Evolutionary conservation across 768 basidiomycete genomes (phyloP).

Genomic region (Trichaptum fuscoviolaceum): DNA sequence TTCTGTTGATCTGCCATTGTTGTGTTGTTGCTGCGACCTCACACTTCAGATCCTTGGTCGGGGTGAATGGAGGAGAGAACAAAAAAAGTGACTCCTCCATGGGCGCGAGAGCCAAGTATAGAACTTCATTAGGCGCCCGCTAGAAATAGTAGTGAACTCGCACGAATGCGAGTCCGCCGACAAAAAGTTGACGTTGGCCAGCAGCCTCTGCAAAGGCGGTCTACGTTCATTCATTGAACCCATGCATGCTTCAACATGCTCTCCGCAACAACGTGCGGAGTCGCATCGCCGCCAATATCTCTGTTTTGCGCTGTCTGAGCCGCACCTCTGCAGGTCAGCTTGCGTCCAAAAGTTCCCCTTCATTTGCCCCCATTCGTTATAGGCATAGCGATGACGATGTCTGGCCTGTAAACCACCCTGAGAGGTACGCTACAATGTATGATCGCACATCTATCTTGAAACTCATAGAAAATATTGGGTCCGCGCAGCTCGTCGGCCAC

Average conservation of each 20-base stretch:
- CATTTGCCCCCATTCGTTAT: not conserved
- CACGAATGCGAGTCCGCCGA: not conserved
- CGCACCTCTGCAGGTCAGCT: conserved; percentile 40
- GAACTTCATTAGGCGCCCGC: not conserved
- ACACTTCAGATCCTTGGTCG: conserved; percentile 81
- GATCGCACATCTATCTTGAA: not conserved
- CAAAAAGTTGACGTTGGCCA: not conserved
- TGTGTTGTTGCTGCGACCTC: conserved; percentile 53
- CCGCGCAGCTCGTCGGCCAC: too few relatives aligned
- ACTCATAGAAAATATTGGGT: not conserved
- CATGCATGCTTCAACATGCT: conserved; percentile 41
- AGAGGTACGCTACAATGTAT: not conserved
- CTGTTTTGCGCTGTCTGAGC: conserved; percentile 34
- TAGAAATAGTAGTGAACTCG: not conserved
- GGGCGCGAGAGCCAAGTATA: not conserved
- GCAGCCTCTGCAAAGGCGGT: not conserved
- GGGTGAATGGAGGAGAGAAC: conserved; percentile 5
- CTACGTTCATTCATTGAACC: conserved; percentile 9
- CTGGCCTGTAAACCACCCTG: not conserved
- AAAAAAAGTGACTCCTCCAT: not conserved
- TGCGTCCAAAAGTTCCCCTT: not conserved
- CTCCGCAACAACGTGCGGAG: conserved; percentile 12
- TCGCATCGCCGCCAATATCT: conserved; percentile 6
- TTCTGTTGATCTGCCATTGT: conserved; percentile 59
- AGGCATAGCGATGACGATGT: not conserved